Conservation (phyloP, 441 rosid species). For the Macaranga tanarius region DNA sequence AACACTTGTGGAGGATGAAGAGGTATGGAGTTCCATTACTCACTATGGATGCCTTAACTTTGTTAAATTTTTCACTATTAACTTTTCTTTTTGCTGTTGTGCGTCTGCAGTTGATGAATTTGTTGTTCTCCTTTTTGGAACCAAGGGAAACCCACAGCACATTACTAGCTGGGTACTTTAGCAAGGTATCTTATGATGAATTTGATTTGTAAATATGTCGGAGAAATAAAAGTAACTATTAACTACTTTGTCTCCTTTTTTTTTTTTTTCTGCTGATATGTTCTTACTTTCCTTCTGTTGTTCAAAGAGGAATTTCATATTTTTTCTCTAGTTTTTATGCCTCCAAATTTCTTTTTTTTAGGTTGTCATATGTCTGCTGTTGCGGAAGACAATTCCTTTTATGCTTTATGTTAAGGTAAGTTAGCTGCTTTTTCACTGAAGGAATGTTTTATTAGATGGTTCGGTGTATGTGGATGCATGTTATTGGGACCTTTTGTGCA, state of each 20-base stretch:
- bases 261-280: background rate
- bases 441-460: background rate
- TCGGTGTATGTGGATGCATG: background rate
- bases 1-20: slow-evolving; percentile 85
- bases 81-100: background rate
- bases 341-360: slow-evolving; percentile 26
- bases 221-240: background rate
- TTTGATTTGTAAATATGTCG: background rate
- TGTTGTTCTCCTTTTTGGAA: slow-evolving; percentile 88
- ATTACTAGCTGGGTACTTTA: slow-evolving; percentile 86
- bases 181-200: slow-evolving; percentile 59
- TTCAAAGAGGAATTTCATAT: background rate
- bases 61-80: background rate
- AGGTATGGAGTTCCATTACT: slow-evolving; percentile 39
- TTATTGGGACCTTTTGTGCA: background rate
- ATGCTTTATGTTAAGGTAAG: slow-evolving; percentile 74
- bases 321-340: slow-evolving; percentile 10
- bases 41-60: slow-evolving; percentile 4
- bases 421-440: background rate
- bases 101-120: slow-evolving; percentile 73
- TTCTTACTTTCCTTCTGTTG: background rate
- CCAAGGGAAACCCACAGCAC: slow-evolving; percentile 79
- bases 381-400: slow-evolving; percentile 79
- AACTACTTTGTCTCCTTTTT: background rate
- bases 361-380: slow-evolving; percentile 87